Base-by-base conservation (phyloP, 192 early-diverging fungal species). In the Coemansia nantahalensis region DNA sequence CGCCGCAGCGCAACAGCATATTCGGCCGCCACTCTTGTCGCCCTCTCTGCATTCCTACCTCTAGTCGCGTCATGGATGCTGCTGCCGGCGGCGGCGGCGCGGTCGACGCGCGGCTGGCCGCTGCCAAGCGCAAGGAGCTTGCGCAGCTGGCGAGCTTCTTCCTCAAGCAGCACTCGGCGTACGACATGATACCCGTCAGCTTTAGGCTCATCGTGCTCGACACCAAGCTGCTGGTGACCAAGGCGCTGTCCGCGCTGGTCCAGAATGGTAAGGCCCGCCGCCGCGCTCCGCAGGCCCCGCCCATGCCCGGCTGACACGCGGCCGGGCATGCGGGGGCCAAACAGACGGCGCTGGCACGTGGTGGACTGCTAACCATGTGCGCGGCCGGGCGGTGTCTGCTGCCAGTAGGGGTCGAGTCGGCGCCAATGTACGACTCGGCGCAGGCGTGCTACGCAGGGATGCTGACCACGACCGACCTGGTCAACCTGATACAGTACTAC, bases 381-480 rank as follows among this genome's bases (percentile, higher is more conserved):
- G 11, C 33, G 23, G 34, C 36, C 38, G 6, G 8, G 4, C 24
- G 26, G 39, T 24, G 6, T 43, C 8, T 8, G 21, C 41, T 37
- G 26, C 17, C 9, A 44, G 48, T 62, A 92, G 90, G 89, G 12
- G 84, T 97, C 53, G 93, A 94, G 40, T 94, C 91, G 9, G 94
- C 94, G 19, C 92, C 93, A 38, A 76, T 98, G 39, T 98, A 91
- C 88, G 87, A 92, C 53, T 87, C 90, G 4, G 56, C 65, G 3
- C 76, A 78, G 8, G 86, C 90, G 43, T 80, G 80, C 65, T 97
- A 93, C 61, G 86, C 87, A 1, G 95, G 95, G 40, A 94, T 98
- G 92, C 77, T 98, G 66, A 95, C 93, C 15, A 94, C 94, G 9
- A 90, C 93, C 1, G 95, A 98, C 62, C 90, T 98, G 64, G 90